Evolutionary conservation across 768 basidiomycete genomes (phyloP).

Genomic region (Jaapia argillacea): DNA sequence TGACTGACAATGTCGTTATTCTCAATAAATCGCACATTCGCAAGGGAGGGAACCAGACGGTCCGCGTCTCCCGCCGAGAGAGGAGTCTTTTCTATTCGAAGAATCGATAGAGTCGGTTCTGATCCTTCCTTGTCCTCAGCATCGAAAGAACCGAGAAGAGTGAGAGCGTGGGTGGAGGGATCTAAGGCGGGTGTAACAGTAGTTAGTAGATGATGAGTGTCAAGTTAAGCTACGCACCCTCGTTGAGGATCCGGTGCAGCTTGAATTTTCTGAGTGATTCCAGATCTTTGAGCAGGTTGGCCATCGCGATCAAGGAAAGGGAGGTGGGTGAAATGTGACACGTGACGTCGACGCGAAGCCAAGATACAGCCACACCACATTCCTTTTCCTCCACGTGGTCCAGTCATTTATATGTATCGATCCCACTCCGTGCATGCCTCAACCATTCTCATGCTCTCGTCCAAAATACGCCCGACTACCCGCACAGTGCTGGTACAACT

Average conservation of each 20-base stretch:
- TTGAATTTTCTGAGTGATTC: background rate
- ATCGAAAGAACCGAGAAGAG: slow-evolving; percentile 55
- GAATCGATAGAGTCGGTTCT: slow-evolving; percentile 60
- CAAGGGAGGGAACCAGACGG: slow-evolving; percentile 29
- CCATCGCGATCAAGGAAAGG: too few species aligned
- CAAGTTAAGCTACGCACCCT: background rate
- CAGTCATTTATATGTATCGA: too few species aligned
- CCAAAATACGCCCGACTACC: too few species aligned
- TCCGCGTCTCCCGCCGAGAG: slow-evolving; percentile 34
- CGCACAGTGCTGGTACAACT: too few species aligned
- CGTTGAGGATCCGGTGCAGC: background rate
- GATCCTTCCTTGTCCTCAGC: slow-evolving; percentile 5
- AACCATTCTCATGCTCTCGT: too few species aligned
- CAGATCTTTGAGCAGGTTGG: too few species aligned
- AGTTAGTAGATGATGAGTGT: background rate
- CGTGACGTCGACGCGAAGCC: too few species aligned
- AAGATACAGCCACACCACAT: too few species aligned
- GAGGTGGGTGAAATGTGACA: too few species aligned
- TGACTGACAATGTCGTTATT: slow-evolving; percentile 58
- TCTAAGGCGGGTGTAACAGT: slow-evolving; percentile 28
- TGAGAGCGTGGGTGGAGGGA: slow-evolving; percentile 47
- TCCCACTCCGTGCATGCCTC: too few species aligned
- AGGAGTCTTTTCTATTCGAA: slow-evolving; percentile 73
- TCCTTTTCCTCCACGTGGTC: too few species aligned
- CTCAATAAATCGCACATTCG: slow-evolving; percentile 37